Percentiles rank a stretch among this genome's conserved stretches.
Conservation (phyloP, 2,329 filamentous ascomycete species). For the Fusarium pseudoanthophilum region DNA sequence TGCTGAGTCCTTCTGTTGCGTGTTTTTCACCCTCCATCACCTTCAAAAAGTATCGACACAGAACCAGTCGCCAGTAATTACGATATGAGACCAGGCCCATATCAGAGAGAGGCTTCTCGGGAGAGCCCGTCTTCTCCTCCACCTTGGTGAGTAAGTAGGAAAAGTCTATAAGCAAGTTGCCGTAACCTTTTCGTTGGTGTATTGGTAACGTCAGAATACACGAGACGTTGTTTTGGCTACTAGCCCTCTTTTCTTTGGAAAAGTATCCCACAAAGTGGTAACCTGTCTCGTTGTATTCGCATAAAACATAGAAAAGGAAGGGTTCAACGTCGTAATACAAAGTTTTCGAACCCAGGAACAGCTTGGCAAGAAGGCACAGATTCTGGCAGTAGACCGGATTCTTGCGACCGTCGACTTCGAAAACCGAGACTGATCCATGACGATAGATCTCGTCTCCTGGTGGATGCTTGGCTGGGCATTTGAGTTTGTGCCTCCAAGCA, state of each 20-base stretch:
- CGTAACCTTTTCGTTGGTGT: slow-evolving; percentile 96
- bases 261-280: slow-evolving; percentile 99
- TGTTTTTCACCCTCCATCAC: slow-evolving; percentile 45
- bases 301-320: slow-evolving; percentile 97
- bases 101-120: slow-evolving; percentile 96
- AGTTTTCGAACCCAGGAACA: slow-evolving; percentile 98
- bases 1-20: slow-evolving; percentile 63
- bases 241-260: slow-evolving; percentile 96
- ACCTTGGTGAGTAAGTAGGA: slow-evolving; percentile 95
- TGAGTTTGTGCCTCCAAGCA: slow-evolving; percentile 96
- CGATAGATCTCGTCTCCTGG: slow-evolving; percentile 98
- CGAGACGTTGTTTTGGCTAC: slow-evolving; percentile 96
- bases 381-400: slow-evolving; percentile 99
- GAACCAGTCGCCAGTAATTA: slow-evolving; percentile 92
- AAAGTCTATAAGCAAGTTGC: slow-evolving; percentile 96
- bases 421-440: slow-evolving; percentile 89
- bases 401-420: slow-evolving; percentile 96
- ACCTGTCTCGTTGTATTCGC: slow-evolving; percentile 88
- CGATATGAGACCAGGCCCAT: slow-evolving; percentile 98
- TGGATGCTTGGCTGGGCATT: slow-evolving; percentile 95
- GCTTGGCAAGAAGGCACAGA: slow-evolving; percentile 91
- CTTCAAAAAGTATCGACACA: slow-evolving; percentile 84
- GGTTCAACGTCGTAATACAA: slow-evolving; percentile 98
- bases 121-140: slow-evolving; percentile 92
- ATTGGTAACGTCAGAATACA: slow-evolving; percentile 97